Evolutionary conservation across 495 filamentous ascomycete species (phyloP).

Genomic region (Aspergillus wentii): DNA sequence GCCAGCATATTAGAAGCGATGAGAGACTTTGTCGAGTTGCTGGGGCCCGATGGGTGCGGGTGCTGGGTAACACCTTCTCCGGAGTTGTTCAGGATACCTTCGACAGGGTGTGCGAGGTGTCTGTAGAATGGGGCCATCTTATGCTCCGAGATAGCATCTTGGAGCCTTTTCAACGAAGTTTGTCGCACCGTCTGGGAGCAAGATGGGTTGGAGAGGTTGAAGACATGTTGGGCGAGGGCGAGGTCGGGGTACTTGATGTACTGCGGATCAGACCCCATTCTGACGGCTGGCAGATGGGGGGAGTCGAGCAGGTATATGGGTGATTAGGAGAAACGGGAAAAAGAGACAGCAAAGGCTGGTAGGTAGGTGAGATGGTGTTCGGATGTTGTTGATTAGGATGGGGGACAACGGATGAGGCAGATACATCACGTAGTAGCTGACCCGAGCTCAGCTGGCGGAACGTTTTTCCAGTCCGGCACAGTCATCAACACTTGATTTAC

Average conservation of each 20-base stretch:
- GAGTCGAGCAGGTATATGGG: not conserved
- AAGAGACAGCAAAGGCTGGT: conserved; percentile 1
- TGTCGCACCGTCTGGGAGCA: conserved; percentile 63
- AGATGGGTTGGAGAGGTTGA: conserved; percentile 88
- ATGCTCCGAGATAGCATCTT: conserved; percentile 86
- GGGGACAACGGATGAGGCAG: conserved; percentile 14
- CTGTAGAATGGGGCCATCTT: conserved; percentile 98
- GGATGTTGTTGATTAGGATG: conserved; percentile 13
- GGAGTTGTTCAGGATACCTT: conserved; percentile 77
- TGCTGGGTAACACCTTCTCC: conserved; percentile 66
- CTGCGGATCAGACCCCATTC: conserved; percentile 94
- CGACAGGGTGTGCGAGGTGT: conserved; percentile 88
- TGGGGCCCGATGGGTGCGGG: conserved; percentile 45
- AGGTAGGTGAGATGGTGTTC: no score
- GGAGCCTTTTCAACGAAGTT: conserved; percentile 72
- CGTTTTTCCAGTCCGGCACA: no score
- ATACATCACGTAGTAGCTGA: conserved; percentile 34
- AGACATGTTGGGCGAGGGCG: conserved; percentile 91
- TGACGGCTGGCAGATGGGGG: conserved; percentile 25
- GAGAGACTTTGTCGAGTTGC: conserved; percentile 51
- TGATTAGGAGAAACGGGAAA: not conserved
- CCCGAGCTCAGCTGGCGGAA: conserved; percentile 41
- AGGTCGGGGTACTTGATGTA: conserved; percentile 94
- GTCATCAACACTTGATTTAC: no score
- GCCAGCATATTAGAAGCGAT: conserved; percentile 61